These are phyloP conservation scores for Cucurbita pepo DNA, from an alignment of 306 rosid genomes.

Conservation along the genomic window DNA sequence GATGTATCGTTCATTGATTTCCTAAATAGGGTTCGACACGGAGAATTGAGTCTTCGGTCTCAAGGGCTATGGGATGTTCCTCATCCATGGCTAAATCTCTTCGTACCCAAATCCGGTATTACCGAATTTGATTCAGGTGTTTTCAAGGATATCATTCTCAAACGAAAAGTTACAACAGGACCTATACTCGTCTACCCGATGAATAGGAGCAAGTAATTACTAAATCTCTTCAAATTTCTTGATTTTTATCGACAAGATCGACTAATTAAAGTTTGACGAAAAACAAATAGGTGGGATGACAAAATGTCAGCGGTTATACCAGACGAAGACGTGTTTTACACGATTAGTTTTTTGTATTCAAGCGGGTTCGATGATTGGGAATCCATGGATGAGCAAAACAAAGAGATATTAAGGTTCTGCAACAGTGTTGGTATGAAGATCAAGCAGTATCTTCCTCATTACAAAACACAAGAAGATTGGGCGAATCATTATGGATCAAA, in stretches of 20 bases:
- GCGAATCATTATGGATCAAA: constrained; percentile 52
- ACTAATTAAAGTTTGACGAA: not conserved
- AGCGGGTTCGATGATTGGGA: constrained; percentile 64
- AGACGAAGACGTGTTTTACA: constrained; percentile 71
- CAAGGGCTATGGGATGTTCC: constrained; percentile 86
- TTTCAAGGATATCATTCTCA: constrained; percentile 44
- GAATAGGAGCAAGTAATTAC: constrained; percentile 63
- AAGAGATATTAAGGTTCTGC: constrained; percentile 49
- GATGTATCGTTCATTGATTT: constrained; percentile 49
- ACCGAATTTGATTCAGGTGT: constrained; percentile 43
- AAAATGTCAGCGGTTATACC: constrained; percentile 54
- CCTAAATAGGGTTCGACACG: constrained; percentile 57
- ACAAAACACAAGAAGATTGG: constrained; percentile 49
- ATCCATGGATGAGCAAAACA: constrained; percentile 43
- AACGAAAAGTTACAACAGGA: constrained; percentile 50
- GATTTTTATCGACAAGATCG: not conserved
- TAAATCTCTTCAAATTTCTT: not conserved
- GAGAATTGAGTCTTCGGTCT: constrained; percentile 59
- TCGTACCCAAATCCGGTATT: constrained; percentile 51
- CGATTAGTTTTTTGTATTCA: constrained; percentile 59
- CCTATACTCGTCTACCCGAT: constrained; percentile 66
- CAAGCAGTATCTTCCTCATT: constrained; percentile 63
- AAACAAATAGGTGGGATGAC: constrained; percentile 55
- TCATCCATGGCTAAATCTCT: constrained; percentile 86
- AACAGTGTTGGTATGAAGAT: constrained; percentile 28